These are phyloP conservation scores for Arthroderma uncinatum DNA, from an alignment of 2,329 filamentous ascomycete genomes.

Conservation along the genomic window DNA sequence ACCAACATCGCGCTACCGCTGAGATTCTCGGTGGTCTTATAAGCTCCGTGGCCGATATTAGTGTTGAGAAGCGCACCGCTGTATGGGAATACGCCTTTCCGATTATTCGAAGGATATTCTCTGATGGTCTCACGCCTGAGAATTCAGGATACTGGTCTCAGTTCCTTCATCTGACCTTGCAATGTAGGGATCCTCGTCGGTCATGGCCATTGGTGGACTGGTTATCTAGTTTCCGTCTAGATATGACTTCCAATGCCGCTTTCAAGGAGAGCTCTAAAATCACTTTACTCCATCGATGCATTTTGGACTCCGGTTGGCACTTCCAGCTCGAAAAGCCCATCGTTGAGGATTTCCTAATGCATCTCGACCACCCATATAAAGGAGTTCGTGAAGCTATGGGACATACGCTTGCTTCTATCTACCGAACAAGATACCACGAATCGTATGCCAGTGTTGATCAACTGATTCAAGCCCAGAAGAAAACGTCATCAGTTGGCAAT, in stretches of 20 bases:
- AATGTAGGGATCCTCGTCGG: constrained; percentile 79
- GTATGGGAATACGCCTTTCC: constrained; percentile 88
- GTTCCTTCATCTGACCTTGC: constrained; percentile 78
- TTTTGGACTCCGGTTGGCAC: constrained; percentile 88
- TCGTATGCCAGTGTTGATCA: constrained; percentile 70
- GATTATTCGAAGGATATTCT: constrained; percentile 72
- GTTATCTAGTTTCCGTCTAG: constrained; percentile 73
- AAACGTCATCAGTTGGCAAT: constrained; percentile 68
- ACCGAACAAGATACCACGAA: constrained; percentile 85
- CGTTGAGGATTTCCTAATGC: constrained; percentile 72
- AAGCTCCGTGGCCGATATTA: constrained; percentile 67
- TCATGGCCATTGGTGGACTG: constrained; percentile 76
- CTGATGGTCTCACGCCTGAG: constrained; percentile 87
- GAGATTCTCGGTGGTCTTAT: constrained; percentile 86
- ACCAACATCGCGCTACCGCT: constrained; percentile 89
- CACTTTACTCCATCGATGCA: constrained; percentile 74
- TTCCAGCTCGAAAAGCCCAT: constrained; percentile 86
- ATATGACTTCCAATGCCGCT: constrained; percentile 89
- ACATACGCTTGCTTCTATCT: constrained; percentile 74
- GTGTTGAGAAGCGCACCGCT: constrained; percentile 57
- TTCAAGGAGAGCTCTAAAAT: constrained; percentile 99
- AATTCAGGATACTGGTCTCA: constrained; percentile 92
- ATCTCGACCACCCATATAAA: constrained; percentile 97
- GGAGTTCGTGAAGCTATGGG: constrained; percentile 92
- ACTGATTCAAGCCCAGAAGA: constrained; percentile 67